These are phyloP conservation scores for Neoascochyta sp. DNA, from an alignment of 2,329 filamentous ascomycete species.

Conservation along the genomic window DNA sequence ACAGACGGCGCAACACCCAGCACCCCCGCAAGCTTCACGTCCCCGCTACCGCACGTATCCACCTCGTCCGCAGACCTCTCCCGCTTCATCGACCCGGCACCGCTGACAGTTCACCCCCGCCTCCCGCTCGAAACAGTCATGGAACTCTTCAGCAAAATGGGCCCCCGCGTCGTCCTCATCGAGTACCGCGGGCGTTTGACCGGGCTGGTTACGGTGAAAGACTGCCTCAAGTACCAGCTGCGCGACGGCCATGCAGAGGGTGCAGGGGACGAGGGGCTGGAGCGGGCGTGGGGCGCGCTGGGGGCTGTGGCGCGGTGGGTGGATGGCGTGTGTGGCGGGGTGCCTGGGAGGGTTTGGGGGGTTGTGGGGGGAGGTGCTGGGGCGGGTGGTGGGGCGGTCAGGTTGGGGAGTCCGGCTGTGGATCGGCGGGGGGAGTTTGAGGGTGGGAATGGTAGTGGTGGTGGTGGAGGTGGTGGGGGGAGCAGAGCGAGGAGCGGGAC, in stretches of 20 bases:
- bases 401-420: conserved; percentile 23
- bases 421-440: conserved; percentile 17
- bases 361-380: conserved; percentile 16
- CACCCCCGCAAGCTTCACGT: conserved; percentile 66
- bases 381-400: conserved; percentile 19
- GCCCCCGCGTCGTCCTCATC: conserved; percentile 85
- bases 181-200: conserved; percentile 81
- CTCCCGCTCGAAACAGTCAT: conserved; percentile 94
- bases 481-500: conserved; percentile 5
- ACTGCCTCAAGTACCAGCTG: conserved; percentile 95
- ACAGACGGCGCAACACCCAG: conserved; percentile 49
- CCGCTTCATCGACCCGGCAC: conserved; percentile 83
- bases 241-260: conserved; percentile 46
- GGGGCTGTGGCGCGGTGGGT: conserved; percentile 17
- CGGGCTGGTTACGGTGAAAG: conserved; percentile 91
- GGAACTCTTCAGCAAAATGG: conserved; percentile 98
- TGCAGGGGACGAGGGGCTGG: conserved; percentile 26
- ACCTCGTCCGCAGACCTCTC: conserved; percentile 66
- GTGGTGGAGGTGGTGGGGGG: conserved; percentile 4
- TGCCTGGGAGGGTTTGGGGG: conserved; percentile 3
- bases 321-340: conserved; percentile 6
- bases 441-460: conserved; percentile 14
- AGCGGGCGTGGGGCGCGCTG: conserved; percentile 24
- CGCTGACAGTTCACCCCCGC: conserved; percentile 84
- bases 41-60: conserved; percentile 23